Conservation (phyloP, 129 eudicot genomes). For the Tagetes patula region DNA sequence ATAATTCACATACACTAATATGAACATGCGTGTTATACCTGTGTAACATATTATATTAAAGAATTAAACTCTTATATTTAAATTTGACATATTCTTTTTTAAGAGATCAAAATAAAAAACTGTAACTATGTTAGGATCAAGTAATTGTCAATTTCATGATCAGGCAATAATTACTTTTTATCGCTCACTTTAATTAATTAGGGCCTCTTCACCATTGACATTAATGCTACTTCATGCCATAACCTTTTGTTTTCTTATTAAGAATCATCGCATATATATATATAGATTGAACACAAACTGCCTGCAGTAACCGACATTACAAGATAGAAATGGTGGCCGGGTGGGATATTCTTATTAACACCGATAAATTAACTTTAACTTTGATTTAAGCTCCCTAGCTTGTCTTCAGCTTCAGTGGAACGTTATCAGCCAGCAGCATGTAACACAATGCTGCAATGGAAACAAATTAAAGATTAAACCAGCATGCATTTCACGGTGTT, state of each 20-base stretch:
- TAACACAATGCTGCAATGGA: constrained; percentile 9
- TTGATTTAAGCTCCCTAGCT: neutral
- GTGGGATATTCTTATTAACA: neutral
- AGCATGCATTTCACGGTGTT: too few relatives aligned
- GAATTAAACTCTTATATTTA: too few relatives aligned
- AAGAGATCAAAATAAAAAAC: too few relatives aligned
- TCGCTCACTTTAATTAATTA: neutral
- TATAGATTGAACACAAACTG: neutral
- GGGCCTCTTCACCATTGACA: neutral
- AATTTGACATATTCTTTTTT: too few relatives aligned
- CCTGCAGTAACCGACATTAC: neutral
- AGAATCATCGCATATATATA: neutral
- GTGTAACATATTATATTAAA: too few relatives aligned
- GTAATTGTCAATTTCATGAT: neutral
- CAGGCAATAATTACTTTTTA: neutral
- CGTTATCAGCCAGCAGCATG: neutral
- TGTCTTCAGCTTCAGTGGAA: constrained; percentile 25
- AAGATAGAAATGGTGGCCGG: too few relatives aligned
- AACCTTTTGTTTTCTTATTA: neutral
- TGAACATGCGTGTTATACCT: too few relatives aligned
- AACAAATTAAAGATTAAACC: constrained; percentile 2
- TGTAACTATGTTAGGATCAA: neutral
- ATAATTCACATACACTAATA: too few relatives aligned
- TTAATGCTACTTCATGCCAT: too few relatives aligned
- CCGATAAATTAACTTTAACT: neutral